phyloP scores from a whole-genome alignment of 106 monocot genomes.

The Cymbidium sinense region DNA sequence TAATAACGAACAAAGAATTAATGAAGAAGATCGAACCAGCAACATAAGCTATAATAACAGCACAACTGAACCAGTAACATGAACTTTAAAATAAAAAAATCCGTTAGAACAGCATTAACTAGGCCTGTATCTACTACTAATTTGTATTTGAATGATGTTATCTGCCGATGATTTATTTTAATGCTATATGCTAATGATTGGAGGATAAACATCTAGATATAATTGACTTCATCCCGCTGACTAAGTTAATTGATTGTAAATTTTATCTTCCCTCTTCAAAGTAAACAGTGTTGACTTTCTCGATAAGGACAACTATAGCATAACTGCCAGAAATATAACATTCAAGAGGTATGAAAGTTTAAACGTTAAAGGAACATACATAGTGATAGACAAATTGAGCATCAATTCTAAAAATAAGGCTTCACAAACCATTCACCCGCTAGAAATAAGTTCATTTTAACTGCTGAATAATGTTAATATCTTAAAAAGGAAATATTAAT shows the following conservation, averaged over 20 bases:
- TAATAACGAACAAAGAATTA: not conserved
- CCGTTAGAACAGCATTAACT: not conserved
- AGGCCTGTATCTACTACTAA: not conserved
- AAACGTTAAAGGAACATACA: not conserved
- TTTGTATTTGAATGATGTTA: not conserved
- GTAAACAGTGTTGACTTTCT: not conserved
- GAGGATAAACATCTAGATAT: not conserved
- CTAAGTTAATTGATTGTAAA: not conserved
- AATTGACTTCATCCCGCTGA: not conserved
- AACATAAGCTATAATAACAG: not conserved
- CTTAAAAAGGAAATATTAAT: not conserved
- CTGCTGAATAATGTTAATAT: not conserved
- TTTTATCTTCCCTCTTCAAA: not conserved
- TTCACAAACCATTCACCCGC: not conserved
- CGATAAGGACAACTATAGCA: not conserved
- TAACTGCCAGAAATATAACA: not conserved
- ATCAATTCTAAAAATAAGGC: not conserved
- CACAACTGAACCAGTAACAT: not conserved
- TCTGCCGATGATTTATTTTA: not conserved
- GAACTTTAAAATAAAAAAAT: no score
- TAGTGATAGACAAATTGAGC: not conserved
- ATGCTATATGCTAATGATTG: not conserved
- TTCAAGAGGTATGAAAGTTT: not conserved
- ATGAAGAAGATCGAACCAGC: not conserved
- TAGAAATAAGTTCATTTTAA: not conserved